Conservation (phyloP, 768 basidiomycete genomes). For the Xerocomellus chrysenteron region DNA sequence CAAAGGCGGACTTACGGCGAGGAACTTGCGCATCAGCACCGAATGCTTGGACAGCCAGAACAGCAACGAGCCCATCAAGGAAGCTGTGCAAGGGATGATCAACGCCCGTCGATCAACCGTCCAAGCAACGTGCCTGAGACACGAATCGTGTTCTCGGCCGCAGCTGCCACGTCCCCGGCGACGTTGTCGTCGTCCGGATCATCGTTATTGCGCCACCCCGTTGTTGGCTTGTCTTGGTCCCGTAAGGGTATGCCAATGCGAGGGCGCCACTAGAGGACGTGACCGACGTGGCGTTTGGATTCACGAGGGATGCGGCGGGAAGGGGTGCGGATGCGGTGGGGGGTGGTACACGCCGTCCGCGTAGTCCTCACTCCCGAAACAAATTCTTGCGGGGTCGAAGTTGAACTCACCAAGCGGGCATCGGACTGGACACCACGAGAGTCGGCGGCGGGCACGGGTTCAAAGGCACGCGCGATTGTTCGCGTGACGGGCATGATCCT, state of each 20-base stretch:
- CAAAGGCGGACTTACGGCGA: no score
- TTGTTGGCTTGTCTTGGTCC: no score
- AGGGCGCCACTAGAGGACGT: constrained; percentile 38
- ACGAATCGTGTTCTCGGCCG: no score
- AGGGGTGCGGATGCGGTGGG: neutral
- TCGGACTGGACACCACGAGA: neutral
- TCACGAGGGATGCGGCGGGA: constrained; percentile 22
- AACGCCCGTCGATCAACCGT: no score
- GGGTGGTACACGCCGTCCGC: constrained; percentile 32
- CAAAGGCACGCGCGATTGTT: constrained; percentile 28
- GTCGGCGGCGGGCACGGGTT: neutral
- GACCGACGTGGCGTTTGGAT: constrained; percentile 35
- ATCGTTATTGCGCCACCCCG: no score
- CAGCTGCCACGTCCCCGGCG: no score
- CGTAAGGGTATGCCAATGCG: constrained; percentile 24
- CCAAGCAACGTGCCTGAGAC: no score
- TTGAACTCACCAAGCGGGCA: constrained; percentile 36
- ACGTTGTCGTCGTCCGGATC: no score
- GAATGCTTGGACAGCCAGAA: no score
- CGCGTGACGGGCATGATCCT: constrained; percentile 44
- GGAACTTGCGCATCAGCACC: no score
- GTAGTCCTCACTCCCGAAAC: constrained; percentile 46
- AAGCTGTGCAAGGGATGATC: no score
- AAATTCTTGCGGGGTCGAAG: constrained; percentile 48
- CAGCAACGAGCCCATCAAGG: no score